phyloP scores from a whole-genome alignment of 2,329 filamentous ascomycete species.

The Aspergillus brunneoviolaceus region DNA sequence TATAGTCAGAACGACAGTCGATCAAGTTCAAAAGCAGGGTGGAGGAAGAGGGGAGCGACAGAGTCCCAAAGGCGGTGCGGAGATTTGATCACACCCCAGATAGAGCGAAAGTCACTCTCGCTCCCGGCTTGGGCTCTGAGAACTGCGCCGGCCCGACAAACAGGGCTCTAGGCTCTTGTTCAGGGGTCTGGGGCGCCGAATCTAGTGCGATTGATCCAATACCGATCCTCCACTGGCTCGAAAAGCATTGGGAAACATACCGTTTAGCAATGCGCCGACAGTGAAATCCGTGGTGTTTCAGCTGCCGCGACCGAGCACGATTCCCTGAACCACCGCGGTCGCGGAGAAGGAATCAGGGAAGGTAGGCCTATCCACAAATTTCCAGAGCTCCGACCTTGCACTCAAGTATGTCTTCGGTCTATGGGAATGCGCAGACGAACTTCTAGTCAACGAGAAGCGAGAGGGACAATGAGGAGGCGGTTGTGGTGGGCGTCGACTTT shows the following conservation, averaged over 20 bases:
- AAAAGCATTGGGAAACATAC: constrained; percentile 32
- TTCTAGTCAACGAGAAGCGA: constrained; percentile 11
- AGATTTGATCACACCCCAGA: constrained; percentile 40
- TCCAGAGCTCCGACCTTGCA: constrained; percentile 15
- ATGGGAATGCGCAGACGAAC: constrained; percentile 19
- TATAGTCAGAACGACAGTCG: constrained; percentile 3
- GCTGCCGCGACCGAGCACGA: constrained; percentile 37
- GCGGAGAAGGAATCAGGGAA: constrained; percentile 10
- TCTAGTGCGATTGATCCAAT: constrained; percentile 7
- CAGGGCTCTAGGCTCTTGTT: constrained; percentile 5
- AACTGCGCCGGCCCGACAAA: constrained; percentile 24
- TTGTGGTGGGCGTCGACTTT: constrained; percentile 26
- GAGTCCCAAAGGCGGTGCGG: constrained; percentile 40
- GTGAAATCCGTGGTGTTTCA: constrained; percentile 29
- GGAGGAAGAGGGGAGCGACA: constrained; percentile 22
- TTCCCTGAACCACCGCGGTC: constrained; percentile 29
- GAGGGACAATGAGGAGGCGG: constrained; percentile 9
- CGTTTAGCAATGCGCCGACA: constrained; percentile 40
- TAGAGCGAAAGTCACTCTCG: constrained; percentile 24
- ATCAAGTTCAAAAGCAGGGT: constrained; percentile 6
- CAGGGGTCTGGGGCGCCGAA: neutral
- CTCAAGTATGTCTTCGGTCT: neutral
- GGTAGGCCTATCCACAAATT: neutral
- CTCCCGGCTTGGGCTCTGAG: constrained; percentile 20
- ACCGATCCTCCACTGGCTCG: constrained; percentile 9